phyloP scores from a whole-genome alignment of 768 basidiomycete species.

The Tremella fuciformis region DNA sequence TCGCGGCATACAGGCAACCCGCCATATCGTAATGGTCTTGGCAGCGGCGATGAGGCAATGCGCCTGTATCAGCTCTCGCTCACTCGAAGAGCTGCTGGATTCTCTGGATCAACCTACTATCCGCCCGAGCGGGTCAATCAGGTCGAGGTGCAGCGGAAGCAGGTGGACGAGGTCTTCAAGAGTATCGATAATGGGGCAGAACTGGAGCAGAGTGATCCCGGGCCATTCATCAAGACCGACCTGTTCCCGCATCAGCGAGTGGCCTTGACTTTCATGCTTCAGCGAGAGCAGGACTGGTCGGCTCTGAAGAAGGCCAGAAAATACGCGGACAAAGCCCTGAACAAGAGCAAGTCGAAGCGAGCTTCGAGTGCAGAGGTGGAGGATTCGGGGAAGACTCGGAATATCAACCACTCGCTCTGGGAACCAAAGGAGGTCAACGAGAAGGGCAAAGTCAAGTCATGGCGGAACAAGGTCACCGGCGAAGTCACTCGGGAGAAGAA shows the following conservation, averaged over 20 bases:
- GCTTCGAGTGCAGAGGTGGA: conserved; percentile 22
- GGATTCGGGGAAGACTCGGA: conserved; percentile 23
- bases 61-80: conserved; percentile 19
- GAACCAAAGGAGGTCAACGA: conserved; percentile 49
- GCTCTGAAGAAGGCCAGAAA: conserved; percentile 43
- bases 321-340: conserved; percentile 32
- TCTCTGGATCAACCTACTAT: background rate
- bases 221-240: conserved; percentile 65
- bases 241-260: conserved; percentile 98
- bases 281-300: conserved; percentile 62
- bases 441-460: conserved; percentile 53
- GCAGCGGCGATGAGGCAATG: conserved; percentile 21
- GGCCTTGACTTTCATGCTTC: conserved; percentile 89
- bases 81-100: background rate
- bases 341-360: conserved; percentile 17
- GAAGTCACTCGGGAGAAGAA: conserved; percentile 63
- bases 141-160: conserved; percentile 85
- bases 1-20: conserved; percentile 59
- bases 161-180: conserved; percentile 91
- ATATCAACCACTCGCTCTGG: conserved; percentile 57
- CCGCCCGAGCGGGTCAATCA: conserved; percentile 59
- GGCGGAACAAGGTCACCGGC: conserved; percentile 82
- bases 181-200: conserved; percentile 83
- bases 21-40: conserved; percentile 86
- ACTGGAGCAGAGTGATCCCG: conserved; percentile 75